Evolutionary conservation across 2,329 filamentous ascomycete species (phyloP), one percentile per base, ranked within the genome.

Genomic region (Dryadomyces quercivorus): DNA sequence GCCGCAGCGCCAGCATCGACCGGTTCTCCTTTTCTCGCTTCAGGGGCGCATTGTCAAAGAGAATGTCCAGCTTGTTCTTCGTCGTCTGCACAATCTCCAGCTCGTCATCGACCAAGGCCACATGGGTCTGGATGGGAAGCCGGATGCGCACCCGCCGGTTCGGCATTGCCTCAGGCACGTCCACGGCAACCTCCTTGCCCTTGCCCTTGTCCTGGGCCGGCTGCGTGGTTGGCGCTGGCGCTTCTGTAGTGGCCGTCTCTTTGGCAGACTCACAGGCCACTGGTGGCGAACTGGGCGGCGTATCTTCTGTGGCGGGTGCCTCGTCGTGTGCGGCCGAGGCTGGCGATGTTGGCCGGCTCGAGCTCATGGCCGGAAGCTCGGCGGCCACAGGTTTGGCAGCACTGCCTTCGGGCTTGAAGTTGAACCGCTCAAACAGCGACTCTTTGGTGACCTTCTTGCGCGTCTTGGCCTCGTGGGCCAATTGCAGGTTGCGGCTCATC

Each of bases 391-490:
- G 51, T 16, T 40, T 40, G 49, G 63, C 50, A 52, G 61, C 44
- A 59, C 61, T 43, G 2, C 68, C 70, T 12, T 66, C 65, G 6
- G 75, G 71, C 62, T 76, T 80, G 63, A 84, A 91, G 64, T 91
- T 90, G 72, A 97, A 95, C 22, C 81, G 80, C 53, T 88, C 84
- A 63, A 97, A 86, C 1, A 98, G 75, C 56, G 86, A 86, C 42
- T 83, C 81, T 61, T 91, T 93, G 7, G 85, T 83, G 59, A 95
- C 86, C 71, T 89, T 95, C 75, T 93, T 97, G 69, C 86, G 91
- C 1, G 89, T 95, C 70, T 85, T 88, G 22, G 88, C 86, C 65
- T 95, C 84, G 67, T 97, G 91, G 1, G 87, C 82, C 50, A 98
- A 77, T 67, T 97, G 92, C 80, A 95, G 87, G 64, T 86, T 94